A percentile compares a stretch with the other conserved stretches of the same genome.
phyloP scores from a whole-genome alignment of 2,329 filamentous ascomycete species.

The Aspergillaceae sp. region DNA sequence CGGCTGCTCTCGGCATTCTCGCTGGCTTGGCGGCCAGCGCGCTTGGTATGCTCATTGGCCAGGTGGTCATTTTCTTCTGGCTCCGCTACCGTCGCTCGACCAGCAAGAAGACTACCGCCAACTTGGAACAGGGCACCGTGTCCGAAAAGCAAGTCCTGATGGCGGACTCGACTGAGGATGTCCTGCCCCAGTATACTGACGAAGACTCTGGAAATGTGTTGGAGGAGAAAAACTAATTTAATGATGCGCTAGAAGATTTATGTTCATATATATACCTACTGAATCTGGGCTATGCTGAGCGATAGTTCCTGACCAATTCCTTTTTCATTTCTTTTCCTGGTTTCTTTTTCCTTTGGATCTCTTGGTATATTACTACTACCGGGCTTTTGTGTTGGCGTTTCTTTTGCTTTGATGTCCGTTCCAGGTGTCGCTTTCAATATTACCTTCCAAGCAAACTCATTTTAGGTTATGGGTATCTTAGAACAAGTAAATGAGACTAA shows the following conservation, averaged over 20 bases:
- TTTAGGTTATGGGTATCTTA: too few relatives aligned
- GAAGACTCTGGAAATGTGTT: constrained; percentile 18
- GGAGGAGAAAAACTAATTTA: constrained; percentile 25
- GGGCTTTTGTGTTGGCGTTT: neutral
- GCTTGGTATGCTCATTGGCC: constrained; percentile 41
- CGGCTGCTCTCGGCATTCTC: constrained; percentile 38
- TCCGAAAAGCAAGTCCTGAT: constrained; percentile 38
- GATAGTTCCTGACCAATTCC: neutral
- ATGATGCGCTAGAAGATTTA: neutral
- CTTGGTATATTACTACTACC: neutral
- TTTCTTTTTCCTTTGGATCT: neutral
- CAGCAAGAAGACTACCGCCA: constrained; percentile 17
- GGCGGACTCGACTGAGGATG: constrained; percentile 21
- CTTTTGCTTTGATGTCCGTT: neutral
- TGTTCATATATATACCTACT: neutral
- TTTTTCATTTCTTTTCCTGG: neutral
- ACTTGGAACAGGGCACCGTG: constrained; percentile 28
- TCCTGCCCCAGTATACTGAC: constrained; percentile 31
- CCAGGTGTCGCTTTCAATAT: neutral
- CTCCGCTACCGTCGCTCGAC: constrained; percentile 29
- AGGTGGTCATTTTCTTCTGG: constrained; percentile 39
- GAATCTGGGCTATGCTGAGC: neutral
- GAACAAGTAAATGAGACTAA: too few relatives aligned
- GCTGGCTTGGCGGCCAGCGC: constrained; percentile 39
- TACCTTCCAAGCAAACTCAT: too few relatives aligned